phyloP scores from a whole-genome alignment of 129 eudicot species.

The Centaurea solstitialis region DNA sequence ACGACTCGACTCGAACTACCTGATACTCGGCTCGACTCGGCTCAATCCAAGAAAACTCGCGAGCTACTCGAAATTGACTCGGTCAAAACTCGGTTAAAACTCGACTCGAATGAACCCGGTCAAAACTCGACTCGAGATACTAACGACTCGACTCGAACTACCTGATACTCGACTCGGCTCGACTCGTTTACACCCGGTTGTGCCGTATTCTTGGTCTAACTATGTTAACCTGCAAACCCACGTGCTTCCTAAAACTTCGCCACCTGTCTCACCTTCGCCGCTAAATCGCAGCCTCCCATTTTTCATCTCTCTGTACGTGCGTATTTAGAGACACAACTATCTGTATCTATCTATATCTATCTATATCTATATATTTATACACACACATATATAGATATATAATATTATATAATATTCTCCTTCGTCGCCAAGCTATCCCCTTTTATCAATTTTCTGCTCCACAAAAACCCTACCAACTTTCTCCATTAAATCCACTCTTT shows the following conservation, averaged over 20 bases:
- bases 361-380: background rate
- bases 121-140: no score
- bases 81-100: no score
- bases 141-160: no score
- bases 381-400: background rate
- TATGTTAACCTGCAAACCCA: slow-evolving; percentile 36
- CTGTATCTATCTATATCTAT: background rate
- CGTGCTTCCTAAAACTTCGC: slow-evolving; percentile 26
- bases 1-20: no score
- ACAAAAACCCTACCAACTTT: slow-evolving; percentile 64
- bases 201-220: no score
- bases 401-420: slow-evolving; percentile 17
- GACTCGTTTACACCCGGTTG: no score
- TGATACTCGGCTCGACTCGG: no score
- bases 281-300: slow-evolving; percentile 28
- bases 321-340: background rate
- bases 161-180: no score
- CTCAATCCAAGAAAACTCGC: no score
- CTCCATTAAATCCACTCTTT: slow-evolving; percentile 9
- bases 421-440: slow-evolving; percentile 37
- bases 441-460: slow-evolving; percentile 32
- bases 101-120: no score
- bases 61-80: no score
- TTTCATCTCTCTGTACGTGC: slow-evolving; percentile 10
- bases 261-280: slow-evolving; percentile 22